Base-by-base conservation (phyloP, 2,329 filamentous ascomycete species). In the Venturia effusa region DNA sequence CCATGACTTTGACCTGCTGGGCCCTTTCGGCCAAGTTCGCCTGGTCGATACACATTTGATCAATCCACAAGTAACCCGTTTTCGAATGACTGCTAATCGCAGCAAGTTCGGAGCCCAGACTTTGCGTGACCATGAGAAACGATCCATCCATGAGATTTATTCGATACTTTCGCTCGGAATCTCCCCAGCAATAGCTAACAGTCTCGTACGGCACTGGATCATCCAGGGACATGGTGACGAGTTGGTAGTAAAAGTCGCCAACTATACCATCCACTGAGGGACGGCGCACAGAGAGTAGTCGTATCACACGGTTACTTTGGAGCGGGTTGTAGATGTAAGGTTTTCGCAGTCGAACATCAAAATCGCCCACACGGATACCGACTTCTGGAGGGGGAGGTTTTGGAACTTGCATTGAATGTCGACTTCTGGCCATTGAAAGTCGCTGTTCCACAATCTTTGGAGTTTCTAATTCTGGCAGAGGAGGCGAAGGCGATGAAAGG, bases 31-130 rank as follows among this genome's bases (percentile, higher is more conserved):
- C 22, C 11, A 59, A 22, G 39, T 66, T 62, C n/a, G 57, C 27
- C 32, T 67, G 65, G 43, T 67, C 59, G 37, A 67, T 67, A n/a
- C 63, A 66, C n/a, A 67, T 43, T 22, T 64, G 62, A 63, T 67
- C 66, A n/a, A 65, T 62, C 65, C 65, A 66, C 2, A 67, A 17
- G 30, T 63, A 63, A 19, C 61, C 61, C 19, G 61, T 63, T 39
- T 63, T 63, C 17, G 45, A 63, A 22, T 63, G 61, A 57, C 22
- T 63, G 11, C 40, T 51, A 37, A 63, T 63, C 17, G 11, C 15
- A 8, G 24, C 24, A 10, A 63, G 40, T n/a, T 45, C 34, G 19
- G 30, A 24, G 2, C 41, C 61, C 13, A 63, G 48, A 41, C 48
- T 63, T 30, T 51, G 45, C 34, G 61, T 63, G 34, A 63, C 51